Evolutionary conservation across 441 rosid genomes (phyloP), one percentile per base, ranked within the genome.

Genomic region (Bruguiera hainesii): DNA sequence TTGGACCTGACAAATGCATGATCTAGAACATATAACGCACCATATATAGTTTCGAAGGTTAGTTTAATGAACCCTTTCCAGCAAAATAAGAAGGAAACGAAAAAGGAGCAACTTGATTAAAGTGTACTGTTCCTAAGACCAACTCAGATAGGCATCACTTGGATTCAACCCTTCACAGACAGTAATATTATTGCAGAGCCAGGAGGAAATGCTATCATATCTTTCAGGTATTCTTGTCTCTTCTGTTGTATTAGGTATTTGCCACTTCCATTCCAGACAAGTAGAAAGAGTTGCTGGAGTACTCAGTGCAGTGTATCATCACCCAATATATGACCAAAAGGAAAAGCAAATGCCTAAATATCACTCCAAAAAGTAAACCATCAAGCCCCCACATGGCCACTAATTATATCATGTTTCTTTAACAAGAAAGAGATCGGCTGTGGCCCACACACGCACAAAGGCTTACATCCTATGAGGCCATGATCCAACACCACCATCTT

Each of bases 241-340:
- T 49, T 13, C 4, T 26, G 19, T 51, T 75, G 71, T 67, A 28
- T 65, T 65, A 11, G 33, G 79, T 59, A 67, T 53, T 63, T 63
- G 71, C 74, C 72, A 50, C 31, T 63, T 63, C 50, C 69, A 28
- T 58, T 75, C 64, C 72, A 48, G 81, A 80, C 81, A 73, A 63
- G 48, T 64, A 33, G 60, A 31, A 28, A 67, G 71, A 37, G 49
- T n/a, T 26, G 55, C 58, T 65, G 46, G 6, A 37, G 46, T 70
- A 70, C 46, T 37, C 26, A 0, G 15, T 37, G 46, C 11, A 42
- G 61, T 67, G 56, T 29, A 46, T 68, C 71, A 67, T 58, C 59
- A 21, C 57, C 57, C 57, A 53, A 53, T 8, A 21, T 11, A 53
- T 7, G 26, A 7, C 25, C 28, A 37, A 37, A 37, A 37, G 15